A percentile compares a stretch with the other conserved stretches of the same genome.
These are phyloP conservation scores for Sporothrix luriei DNA, from an alignment of 2,329 filamentous ascomycete genomes.

Conservation along the genomic window DNA sequence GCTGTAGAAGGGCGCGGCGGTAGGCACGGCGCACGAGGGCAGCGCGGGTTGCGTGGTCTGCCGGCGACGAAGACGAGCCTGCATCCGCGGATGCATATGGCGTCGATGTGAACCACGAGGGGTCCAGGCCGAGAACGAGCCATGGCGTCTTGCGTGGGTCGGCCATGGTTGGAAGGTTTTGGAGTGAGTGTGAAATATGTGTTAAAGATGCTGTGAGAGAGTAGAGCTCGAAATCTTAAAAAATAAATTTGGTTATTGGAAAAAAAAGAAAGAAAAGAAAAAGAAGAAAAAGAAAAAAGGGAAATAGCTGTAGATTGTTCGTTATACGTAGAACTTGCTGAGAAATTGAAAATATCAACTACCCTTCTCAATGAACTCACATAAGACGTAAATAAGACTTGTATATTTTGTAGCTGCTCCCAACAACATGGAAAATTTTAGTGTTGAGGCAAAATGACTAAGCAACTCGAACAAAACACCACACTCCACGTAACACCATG, in stretches of 20 bases:
- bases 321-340: no score
- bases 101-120: conserved; percentile 17
- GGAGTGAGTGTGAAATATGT: not conserved
- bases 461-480: not conserved
- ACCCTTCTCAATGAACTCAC: no score
- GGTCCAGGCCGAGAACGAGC: conserved; percentile 31
- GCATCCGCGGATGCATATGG: not conserved
- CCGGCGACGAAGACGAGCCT: conserved; percentile 42
- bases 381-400: no score
- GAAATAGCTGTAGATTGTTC: not conserved
- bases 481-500: no score
- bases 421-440: not conserved
- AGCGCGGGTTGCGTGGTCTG: conserved; percentile 41
- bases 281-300: not conserved
- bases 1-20: conserved; percentile 63
- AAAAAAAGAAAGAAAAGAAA: not conserved
- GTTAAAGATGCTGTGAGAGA: not conserved
- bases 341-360: no score
- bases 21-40: conserved; percentile 64
- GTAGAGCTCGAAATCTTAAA: not conserved
- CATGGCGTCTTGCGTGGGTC: conserved; percentile 20
- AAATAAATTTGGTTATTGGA: not conserved
- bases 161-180: conserved; percentile 4
- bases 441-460: conserved; percentile 20
- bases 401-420: no score